Base-by-base conservation (phyloP, 179 eudicot species). In the Silene coronaria region DNA sequence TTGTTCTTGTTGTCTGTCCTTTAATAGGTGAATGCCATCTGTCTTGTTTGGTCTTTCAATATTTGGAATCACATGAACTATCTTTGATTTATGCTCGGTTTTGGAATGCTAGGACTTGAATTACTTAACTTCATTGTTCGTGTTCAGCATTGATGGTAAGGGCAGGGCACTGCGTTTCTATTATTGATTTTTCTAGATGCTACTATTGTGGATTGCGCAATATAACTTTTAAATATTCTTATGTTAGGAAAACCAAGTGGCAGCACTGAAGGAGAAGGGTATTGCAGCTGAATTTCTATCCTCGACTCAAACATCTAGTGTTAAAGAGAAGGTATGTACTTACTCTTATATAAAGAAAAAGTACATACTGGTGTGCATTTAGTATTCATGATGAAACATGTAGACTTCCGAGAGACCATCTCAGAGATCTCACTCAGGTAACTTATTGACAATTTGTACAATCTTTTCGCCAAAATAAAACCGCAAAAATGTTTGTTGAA, bases 1-100 rank as follows among this genome's bases (percentile, higher is more conserved):
- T 94, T 76, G 98, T 94, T 78, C 97, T 94, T 64, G 97, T 94
- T 80, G 96, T 92, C 73, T 86, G 92, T 76, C 98, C 98, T 72
- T 81, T 94, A 34, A 90, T 94, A 90, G 98, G 98, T 93, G 85
- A 85, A 82, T 74, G 84, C 75, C 81, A 45, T 84, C 76, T 81
- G 81, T 81, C 80, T 73, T 78, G 62, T 76, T 62, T 73, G 72
- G 32, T 58, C 27, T 22, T 63, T 58, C 42, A 26, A 8, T 66
- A 23, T 78, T 67, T 64, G 42, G 32, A 80, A 74, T 79, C 10
- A 28, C 67, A 66, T 79, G 75, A 68, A 68, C 85, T 80, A 75
- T 83, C 75, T 80, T 80, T 73, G 77, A 81, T 81, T 84, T 82
- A 81, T 84, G 73, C 69, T 74, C 73, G 73, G 71, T 73, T 86